Conservation (phyloP, 805 yeast genomes). For the Cyberlindnera maclurae region DNA sequence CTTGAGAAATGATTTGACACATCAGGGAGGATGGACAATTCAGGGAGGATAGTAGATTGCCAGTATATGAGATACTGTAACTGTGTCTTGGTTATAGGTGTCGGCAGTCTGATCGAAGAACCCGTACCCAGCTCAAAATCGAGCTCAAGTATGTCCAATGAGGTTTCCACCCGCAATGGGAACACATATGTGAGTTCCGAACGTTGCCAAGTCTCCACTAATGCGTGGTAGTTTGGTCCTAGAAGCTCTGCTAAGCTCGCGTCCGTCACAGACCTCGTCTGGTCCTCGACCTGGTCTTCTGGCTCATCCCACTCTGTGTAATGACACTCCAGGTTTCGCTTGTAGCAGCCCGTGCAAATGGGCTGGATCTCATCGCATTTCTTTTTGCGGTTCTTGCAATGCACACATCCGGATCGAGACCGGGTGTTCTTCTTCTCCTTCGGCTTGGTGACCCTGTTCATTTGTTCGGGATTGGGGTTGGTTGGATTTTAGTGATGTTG, state of each 20-base stretch:
- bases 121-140: not conserved
- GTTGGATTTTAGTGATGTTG: too few relatives aligned
- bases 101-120: not conserved
- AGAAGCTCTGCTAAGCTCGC: conserved; percentile 5
- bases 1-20: conserved; percentile 38
- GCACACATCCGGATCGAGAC: conserved; percentile 32
- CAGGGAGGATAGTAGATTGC: conserved; percentile 34
- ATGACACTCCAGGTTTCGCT: conserved; percentile 25
- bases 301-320: conserved; percentile 8
- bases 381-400: conserved; percentile 39
- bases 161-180: conserved; percentile 3
- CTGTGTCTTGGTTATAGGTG: conserved; percentile 30
- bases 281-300: conserved; percentile 7
- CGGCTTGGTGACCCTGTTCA: not conserved
- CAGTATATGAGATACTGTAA: conserved; percentile 35
- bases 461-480: too few relatives aligned
- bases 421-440: conserved; percentile 15
- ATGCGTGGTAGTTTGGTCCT: conserved; percentile 2
- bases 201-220: conserved; percentile 6
- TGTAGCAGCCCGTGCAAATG: conserved; percentile 36
- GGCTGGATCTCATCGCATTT: conserved; percentile 45
- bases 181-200: conserved; percentile 3
- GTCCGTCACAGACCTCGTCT: conserved; percentile 7
- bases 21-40: too few relatives aligned
- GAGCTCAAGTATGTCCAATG: not conserved